phyloP scores from a whole-genome alignment of 768 basidiomycete genomes.

The Leucogyrophana mollusca region DNA sequence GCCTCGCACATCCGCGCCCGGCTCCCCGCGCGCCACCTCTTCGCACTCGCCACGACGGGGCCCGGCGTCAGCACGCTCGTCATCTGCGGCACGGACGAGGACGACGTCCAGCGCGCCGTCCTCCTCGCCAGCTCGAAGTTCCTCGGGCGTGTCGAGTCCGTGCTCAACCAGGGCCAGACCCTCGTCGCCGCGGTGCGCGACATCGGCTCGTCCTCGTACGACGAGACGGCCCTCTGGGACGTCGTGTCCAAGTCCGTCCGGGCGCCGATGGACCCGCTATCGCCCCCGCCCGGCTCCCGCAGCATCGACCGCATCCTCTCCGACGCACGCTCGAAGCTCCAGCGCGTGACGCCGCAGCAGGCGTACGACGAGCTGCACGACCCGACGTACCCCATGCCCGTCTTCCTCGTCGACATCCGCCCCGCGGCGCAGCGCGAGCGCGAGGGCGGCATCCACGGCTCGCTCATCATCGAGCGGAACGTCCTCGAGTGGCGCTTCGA shows the following conservation, averaged over 20 bases:
- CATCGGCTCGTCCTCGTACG: constrained; percentile 53
- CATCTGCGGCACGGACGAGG: constrained; percentile 53
- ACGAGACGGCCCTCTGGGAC: constrained; percentile 68
- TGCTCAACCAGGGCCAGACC: constrained; percentile 30
- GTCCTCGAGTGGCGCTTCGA: constrained; percentile 81
- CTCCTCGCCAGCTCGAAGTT: constrained; percentile 69
- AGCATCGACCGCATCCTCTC: constrained; percentile 57
- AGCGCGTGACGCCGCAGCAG: constrained; percentile 58
- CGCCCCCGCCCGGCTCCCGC: constrained; percentile 63
- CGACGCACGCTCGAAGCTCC: constrained; percentile 59
- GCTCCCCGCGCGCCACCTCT: constrained; percentile 45
- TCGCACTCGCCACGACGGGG: constrained; percentile 53
- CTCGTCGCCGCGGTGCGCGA: constrained; percentile 52
- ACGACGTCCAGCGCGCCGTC: constrained; percentile 64
- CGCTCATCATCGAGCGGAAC: constrained; percentile 75
- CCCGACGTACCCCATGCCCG: constrained; percentile 53
- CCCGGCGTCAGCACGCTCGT: constrained; percentile 40
- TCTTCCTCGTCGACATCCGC: constrained; percentile 77
- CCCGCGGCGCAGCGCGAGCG: constrained; percentile 56
- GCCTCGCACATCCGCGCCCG: constrained; percentile 45
- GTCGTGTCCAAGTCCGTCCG: constrained; percentile 63
- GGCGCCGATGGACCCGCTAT: constrained; percentile 56
- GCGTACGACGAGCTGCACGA: constrained; percentile 62
- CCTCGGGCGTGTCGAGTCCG: constrained; percentile 52
- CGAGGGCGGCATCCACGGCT: constrained; percentile 61